A percentile compares a stretch with the other conserved stretches of the same genome.
These are phyloP conservation scores for Mycena indigotica DNA, from an alignment of 768 basidiomycete genomes.

Conservation along the genomic window DNA sequence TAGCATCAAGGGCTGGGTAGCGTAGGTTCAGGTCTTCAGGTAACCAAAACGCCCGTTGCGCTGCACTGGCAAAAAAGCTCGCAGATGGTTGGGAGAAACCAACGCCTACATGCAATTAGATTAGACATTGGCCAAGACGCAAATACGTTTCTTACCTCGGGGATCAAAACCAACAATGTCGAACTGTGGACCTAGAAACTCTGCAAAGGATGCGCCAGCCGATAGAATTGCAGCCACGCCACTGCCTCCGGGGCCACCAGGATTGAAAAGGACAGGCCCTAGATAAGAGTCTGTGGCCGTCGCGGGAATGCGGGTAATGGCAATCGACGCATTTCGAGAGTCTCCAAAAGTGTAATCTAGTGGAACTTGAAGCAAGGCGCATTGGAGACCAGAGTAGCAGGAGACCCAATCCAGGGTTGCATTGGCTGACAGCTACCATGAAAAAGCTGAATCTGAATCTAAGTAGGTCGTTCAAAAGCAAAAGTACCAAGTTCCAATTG, in stretches of 20 bases:
- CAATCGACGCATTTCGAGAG: background rate
- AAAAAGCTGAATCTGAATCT: background rate
- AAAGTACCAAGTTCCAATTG: background rate
- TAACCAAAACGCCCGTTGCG: background rate
- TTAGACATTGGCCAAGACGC: background rate
- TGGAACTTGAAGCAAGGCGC: background rate
- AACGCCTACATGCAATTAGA: background rate
- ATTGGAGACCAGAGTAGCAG: background rate
- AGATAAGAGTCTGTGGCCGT: slow-evolving; percentile 14
- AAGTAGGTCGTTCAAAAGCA: background rate
- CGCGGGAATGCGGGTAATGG: background rate
- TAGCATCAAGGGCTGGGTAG: background rate
- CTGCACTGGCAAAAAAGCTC: background rate
- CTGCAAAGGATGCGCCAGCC: background rate
- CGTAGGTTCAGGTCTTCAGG: background rate
- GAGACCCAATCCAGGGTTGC: background rate
- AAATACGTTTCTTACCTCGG: background rate
- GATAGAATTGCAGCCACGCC: background rate
- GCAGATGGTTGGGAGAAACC: background rate
- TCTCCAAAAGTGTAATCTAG: background rate
- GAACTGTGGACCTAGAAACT: background rate
- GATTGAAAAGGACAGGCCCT: background rate
- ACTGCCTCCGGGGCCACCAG: background rate
- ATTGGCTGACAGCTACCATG: background rate
- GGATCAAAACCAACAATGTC: slow-evolving; percentile 1